Base-by-base conservation (phyloP, 306 rosid genomes). In the Acacia melanoxylon region DNA sequence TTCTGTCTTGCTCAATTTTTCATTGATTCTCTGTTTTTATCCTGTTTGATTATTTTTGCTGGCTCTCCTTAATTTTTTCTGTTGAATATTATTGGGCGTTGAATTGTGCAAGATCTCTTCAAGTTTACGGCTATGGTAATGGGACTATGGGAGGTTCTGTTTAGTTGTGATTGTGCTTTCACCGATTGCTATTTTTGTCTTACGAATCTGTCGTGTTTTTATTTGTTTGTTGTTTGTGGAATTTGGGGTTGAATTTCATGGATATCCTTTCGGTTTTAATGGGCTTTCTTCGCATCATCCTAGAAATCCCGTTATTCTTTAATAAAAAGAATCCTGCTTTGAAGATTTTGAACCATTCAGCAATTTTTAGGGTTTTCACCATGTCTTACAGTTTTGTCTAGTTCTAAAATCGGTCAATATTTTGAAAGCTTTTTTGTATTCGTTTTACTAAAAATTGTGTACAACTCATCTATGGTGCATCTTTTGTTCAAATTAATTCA, bases 41-140 rank as follows among this genome's bases (percentile, higher is more conserved):
- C 46, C 10, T 27, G 11, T 52, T 80, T 75, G 78, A 76, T 46
- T 75, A 20, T 24, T 82, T 86, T 81, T 37, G 62, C 86, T 81
- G 72, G 12, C 22, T 25, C 56, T 61, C 66, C 1, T 35, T 40
- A 10, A 15, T 16, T 40, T 27, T 2, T 44, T 16, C n/a, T 78
- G 17, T 42, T 15, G 41, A 41, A 41, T 77, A 78, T 29, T 62
- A 16, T 16, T 17, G 31, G 72, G 83, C 81, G 81, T 82, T 88
- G 87, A 86, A 86, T 84, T 79, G 56, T 59, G 78, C 54, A 77
- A 85, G 97, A 91, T 92, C 96, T 88, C 74, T 76, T 40, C 9
- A 77, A 78, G 72, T 78, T 68, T 58, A 42, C 81, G 82, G 83
- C 85, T 83, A 79, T 45, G 33, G 4, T 84, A 40, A 61, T 46